Conservation (phyloP, 148 eudicot genomes). For the Dianthus caryophyllus region DNA sequence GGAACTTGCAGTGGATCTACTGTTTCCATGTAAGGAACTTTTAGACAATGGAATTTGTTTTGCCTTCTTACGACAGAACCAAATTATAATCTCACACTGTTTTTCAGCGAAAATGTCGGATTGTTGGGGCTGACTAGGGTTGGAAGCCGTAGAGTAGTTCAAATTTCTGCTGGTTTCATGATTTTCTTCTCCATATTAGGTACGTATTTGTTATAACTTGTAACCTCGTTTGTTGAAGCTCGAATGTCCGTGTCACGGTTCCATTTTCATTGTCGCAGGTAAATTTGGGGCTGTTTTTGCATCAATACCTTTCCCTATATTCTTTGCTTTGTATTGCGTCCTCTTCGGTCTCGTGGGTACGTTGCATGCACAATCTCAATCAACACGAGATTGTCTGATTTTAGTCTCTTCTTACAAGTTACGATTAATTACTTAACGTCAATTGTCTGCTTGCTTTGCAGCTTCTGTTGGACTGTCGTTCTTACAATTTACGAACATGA, state of each 20-base stretch:
- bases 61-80: neutral
- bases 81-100: neutral
- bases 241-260: neutral
- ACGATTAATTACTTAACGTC: neutral
- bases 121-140: conserved; percentile 94
- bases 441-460: conserved; percentile 30
- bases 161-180: conserved; percentile 97
- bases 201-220: conserved; percentile 21
- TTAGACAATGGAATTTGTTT: neutral
- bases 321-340: conserved; percentile 77
- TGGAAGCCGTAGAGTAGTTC: conserved; percentile 99
- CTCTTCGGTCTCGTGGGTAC: conserved; percentile 92
- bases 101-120: conserved; percentile 89
- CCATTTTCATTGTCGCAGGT: conserved; percentile 52
- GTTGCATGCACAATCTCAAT: conserved; percentile 15
- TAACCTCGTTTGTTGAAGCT: neutral
- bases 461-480: conserved; percentile 96
- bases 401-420: neutral
- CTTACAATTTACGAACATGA: conserved; percentile 98
- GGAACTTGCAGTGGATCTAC: conserved; percentile 90
- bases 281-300: conserved; percentile 99
- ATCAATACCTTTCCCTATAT: conserved; percentile 91
- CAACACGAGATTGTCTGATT: neutral
- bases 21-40: conserved; percentile 76
- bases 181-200: conserved; percentile 93